phyloP scores from a whole-genome alignment of 106 monocot species.

The Allium sativum region DNA sequence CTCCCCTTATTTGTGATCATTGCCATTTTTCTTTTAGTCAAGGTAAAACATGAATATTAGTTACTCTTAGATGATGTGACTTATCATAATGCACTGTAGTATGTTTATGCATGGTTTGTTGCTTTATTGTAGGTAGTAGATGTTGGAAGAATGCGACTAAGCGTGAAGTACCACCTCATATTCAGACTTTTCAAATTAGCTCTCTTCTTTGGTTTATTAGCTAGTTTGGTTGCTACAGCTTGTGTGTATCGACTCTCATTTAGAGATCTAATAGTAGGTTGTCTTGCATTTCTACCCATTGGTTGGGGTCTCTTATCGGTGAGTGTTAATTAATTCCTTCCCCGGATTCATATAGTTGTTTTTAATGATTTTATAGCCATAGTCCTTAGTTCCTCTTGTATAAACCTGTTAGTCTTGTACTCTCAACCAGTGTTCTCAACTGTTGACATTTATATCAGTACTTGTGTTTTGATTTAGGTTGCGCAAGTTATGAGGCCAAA shows the following conservation, averaged over 20 bases:
- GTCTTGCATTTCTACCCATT: slow-evolving; percentile 69
- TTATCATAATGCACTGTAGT: too few relatives aligned
- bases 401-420: too few relatives aligned
- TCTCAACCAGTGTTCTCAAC: too few relatives aligned
- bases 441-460: neutral
- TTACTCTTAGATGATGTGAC: too few relatives aligned
- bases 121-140: slow-evolving; percentile 22
- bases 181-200: slow-evolving; percentile 59
- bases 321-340: slow-evolving; percentile 1
- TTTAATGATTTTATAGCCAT: too few relatives aligned
- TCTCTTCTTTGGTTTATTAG: slow-evolving; percentile 34
- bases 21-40: slow-evolving; percentile 45
- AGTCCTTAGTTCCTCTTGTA: too few relatives aligned
- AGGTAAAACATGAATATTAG: slow-evolving; percentile 16
- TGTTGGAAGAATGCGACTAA: slow-evolving; percentile 43
- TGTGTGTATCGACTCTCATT: slow-evolving; percentile 40
- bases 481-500: slow-evolving; percentile 56
- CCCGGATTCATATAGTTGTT: too few relatives aligned
- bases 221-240: slow-evolving; percentile 32
- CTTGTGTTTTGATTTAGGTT: slow-evolving; percentile 22
- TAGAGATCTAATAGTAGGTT: slow-evolving; percentile 55
- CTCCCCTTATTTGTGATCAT: slow-evolving; percentile 59
- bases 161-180: slow-evolving; percentile 41
- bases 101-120: too few relatives aligned
- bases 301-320: slow-evolving; percentile 73